Percentiles rank a stretch among this genome's conserved stretches.
Evolutionary conservation across 768 basidiomycete species (phyloP).

Genomic region (Tubosaeta brunneosetosa): DNA sequence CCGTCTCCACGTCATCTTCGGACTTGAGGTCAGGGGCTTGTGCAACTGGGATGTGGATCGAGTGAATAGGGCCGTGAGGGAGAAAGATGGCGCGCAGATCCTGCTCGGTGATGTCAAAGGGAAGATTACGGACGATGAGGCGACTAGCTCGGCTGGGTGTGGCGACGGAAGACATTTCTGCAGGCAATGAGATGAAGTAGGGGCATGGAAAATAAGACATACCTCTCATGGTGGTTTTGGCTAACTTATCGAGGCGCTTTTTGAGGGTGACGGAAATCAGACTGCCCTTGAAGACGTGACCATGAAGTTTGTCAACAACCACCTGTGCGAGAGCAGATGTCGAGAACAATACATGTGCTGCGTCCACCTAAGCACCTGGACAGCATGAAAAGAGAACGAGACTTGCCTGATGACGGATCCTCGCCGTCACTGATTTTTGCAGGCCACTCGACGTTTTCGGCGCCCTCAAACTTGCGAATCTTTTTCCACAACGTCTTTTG

Average conservation of each 20-base stretch:
- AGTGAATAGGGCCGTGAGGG: slow-evolving; percentile 81
- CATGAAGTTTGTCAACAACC: slow-evolving; percentile 78
- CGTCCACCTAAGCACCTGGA: too few species aligned
- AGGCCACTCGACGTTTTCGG: slow-evolving; percentile 73
- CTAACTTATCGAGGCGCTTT: slow-evolving; percentile 70
- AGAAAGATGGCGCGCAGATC: slow-evolving; percentile 85
- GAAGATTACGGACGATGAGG: slow-evolving; percentile 88
- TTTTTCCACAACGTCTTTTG: slow-evolving; percentile 80
- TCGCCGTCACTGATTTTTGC: slow-evolving; percentile 41
- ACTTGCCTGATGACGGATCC: slow-evolving; percentile 47
- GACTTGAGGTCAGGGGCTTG: slow-evolving; percentile 24
- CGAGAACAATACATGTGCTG: slow-evolving; percentile 72
- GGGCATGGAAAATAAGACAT: neutral
- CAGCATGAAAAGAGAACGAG: neutral
- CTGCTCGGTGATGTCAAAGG: slow-evolving; percentile 76
- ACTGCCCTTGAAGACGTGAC: slow-evolving; percentile 87
- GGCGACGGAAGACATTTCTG: slow-evolving; percentile 33
- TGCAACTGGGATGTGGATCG: slow-evolving; percentile 69
- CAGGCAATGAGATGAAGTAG: neutral
- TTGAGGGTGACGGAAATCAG: slow-evolving; percentile 85
- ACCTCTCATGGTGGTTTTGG: slow-evolving; percentile 40
- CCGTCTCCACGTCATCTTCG: slow-evolving; percentile 27
- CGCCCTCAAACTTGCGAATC: slow-evolving; percentile 72
- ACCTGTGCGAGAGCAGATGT: slow-evolving; percentile 63
- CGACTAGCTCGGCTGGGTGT: slow-evolving; percentile 70